phyloP scores from a whole-genome alignment of 441 rosid genomes.

The Aleurites moluccanus region DNA sequence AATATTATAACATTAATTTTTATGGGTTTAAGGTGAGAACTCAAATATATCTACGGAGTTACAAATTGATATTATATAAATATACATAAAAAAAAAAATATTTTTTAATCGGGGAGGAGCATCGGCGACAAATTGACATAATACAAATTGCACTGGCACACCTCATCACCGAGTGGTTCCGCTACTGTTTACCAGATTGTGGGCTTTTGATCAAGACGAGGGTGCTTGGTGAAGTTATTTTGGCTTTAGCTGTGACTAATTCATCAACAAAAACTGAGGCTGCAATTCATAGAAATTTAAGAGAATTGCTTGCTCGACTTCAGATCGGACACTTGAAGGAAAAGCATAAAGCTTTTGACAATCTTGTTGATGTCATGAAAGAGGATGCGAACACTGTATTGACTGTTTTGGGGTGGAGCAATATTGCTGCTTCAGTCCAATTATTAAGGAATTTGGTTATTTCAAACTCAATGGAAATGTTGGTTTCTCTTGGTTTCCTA shows the following conservation, averaged over 20 bases:
- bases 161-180: too few relatives aligned
- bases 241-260: slow-evolving; percentile 38
- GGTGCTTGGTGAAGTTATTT: slow-evolving; percentile 72
- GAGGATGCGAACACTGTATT: slow-evolving; percentile 74
- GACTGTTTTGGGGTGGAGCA: slow-evolving; percentile 58
- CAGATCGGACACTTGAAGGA: slow-evolving; percentile 95
- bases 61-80: too few relatives aligned
- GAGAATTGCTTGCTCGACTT: slow-evolving; percentile 84
- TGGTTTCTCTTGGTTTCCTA: slow-evolving; percentile 51
- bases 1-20: too few relatives aligned
- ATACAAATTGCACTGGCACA: too few relatives aligned
- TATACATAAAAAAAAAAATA: too few relatives aligned
- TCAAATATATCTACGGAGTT: too few relatives aligned
- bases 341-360: slow-evolving; percentile 81
- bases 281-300: slow-evolving; percentile 40
- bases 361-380: slow-evolving; percentile 69
- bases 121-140: too few relatives aligned
- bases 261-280: slow-evolving; percentile 47
- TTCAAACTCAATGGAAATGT: slow-evolving; percentile 53
- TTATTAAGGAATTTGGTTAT: slow-evolving; percentile 63
- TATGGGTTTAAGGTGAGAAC: too few relatives aligned
- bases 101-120: too few relatives aligned
- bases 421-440: slow-evolving; percentile 69
- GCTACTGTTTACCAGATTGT: too few relatives aligned
- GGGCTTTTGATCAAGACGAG: slow-evolving; percentile 86